Evolutionary conservation across 148 eudicot species (phyloP), one percentile per base, ranked within the genome.

Genomic region (Agrostemma githago): DNA sequence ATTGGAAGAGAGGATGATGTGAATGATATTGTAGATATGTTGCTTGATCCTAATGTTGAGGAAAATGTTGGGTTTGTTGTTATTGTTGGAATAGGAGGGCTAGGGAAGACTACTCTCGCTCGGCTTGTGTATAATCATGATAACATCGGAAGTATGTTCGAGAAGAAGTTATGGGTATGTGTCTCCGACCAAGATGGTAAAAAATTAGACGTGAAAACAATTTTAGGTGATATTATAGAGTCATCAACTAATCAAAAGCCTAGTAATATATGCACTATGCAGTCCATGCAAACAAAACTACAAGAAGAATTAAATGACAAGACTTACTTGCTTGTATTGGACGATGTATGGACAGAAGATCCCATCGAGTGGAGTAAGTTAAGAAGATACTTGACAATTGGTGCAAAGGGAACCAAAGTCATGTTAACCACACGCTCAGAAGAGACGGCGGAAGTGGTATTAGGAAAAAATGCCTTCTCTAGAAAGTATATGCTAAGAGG

Each of bases 81-180:
- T 4, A 72, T 83, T 10, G 81, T 83, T 61, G 79, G 83, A 37
- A 68, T 75, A 3, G 79, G 86, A 0, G 81, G 83, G 10, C n/a
- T 78, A 6, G 86, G 86, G 12, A 84, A 83, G 62, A 83, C 82
- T 3, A 58, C 83, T 3, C 71, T 83, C n/a, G 81, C 73, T 46
- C 72, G 78, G 46, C 59, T 80, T 9, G 77, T 77, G 0, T 78
- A 72, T 46, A 78, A 78, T 42, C 78, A 81, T 17, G 8, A 62
- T 2, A 19, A 16, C 75, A 66, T 72, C 5, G 2, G 54, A 8
- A 48, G 9, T 48, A 48, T 2, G 14, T 48, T 48, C 3, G 54
- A 48, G 54, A 48, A 76, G 12, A 79, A 39, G 57, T 26, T 77
- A 74, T 83, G 83, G 86, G 79, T 74, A 10, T 83, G 79, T 72